Base-by-base conservation (phyloP, 345 rosid species). In the Rhizophora apiculata region DNA sequence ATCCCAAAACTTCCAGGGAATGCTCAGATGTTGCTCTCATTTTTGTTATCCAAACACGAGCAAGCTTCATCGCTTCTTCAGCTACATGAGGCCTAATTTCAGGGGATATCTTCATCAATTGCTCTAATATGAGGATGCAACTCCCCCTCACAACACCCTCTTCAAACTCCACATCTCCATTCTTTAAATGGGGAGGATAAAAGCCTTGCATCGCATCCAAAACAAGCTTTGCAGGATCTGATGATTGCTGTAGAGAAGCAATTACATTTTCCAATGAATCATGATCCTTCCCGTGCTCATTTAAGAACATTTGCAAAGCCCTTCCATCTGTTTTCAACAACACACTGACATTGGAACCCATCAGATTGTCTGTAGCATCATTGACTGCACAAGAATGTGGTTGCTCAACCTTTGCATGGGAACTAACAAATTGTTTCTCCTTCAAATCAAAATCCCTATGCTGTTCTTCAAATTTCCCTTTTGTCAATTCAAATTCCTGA, bases 201-300 rank as follows among this genome's bases (percentile, higher is more conserved):
- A 84, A 83, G 54, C 81, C 82, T 68, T 80, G 58, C 68, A 89
- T 69, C 51, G 88, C 84, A 80, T 82, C 88, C 56, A 89, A 67
- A 64, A 85, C 90, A 65, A 89, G 83, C 76, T 79, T 83, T 24
- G 85, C 85, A 37, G 96, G 96, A 57, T 87, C 79, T 3, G 77
- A 34, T 36, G 83, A 85, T 27, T 59, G 39, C 27, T 72, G 60
- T 18, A 85, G 64, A 16, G 81, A 64, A 34, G 5, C 29, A 0
- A 31, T 27, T 8, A 87, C 78, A 9, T 68, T 29, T 43, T 69
- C 63, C 64, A 87, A 62, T 66, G 65, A 68, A 64, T 69, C 73
- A 62, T 49, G 67, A 58, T 76, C 78, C 60, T 69, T 76, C 68
- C 79, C 26, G 67, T 71, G 78, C 74, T 82, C 85, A 68, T 70